These are phyloP conservation scores for Emergomyces orientalis DNA, from an alignment of 2,329 filamentous ascomycete genomes.

Conservation along the genomic window DNA sequence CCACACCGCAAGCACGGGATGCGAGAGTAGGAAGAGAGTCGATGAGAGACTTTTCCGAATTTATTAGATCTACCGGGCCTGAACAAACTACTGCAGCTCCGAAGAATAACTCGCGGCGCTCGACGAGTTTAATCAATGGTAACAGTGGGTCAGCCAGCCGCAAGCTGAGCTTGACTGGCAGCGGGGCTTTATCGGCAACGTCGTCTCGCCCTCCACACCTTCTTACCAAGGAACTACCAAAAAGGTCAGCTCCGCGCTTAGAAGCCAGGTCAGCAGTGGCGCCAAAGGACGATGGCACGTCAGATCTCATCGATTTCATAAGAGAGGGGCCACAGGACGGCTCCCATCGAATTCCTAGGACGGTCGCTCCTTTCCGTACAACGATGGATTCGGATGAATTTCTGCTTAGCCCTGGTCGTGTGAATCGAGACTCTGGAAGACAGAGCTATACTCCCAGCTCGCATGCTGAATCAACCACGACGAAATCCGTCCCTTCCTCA, in stretches of 20 bases:
- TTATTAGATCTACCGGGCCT: slow-evolving; percentile 78
- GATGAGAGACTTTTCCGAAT: slow-evolving; percentile 74
- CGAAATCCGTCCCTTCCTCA: slow-evolving; percentile 50
- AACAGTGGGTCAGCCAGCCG: not conserved
- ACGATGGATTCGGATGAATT: slow-evolving; percentile 79
- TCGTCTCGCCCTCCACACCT: not conserved
- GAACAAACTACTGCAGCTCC: slow-evolving; percentile 17
- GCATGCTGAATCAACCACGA: slow-evolving; percentile 44
- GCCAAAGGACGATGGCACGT: slow-evolving; percentile 56
- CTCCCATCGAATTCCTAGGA: slow-evolving; percentile 65
- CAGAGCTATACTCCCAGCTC: slow-evolving; percentile 34
- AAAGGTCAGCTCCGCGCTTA: slow-evolving; percentile 38
- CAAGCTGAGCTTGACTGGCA: not conserved
- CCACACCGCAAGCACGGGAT: slow-evolving; percentile 53
- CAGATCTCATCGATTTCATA: slow-evolving; percentile 92
- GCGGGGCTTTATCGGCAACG: not conserved
- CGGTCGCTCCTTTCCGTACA: slow-evolving; percentile 73
- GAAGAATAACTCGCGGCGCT: not conserved
- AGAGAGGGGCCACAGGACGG: slow-evolving; percentile 67
- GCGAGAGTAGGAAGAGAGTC: slow-evolving; percentile 62
- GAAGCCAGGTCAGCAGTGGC: slow-evolving; percentile 64
- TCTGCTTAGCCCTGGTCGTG: slow-evolving; percentile 24
- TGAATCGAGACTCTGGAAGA: slow-evolving; percentile 24
- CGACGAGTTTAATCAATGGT: not conserved
- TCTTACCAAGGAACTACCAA: slow-evolving; percentile 4